Conservation (phyloP, 139 green algal genomes). For the Raphidocelis subcapitata region DNA sequence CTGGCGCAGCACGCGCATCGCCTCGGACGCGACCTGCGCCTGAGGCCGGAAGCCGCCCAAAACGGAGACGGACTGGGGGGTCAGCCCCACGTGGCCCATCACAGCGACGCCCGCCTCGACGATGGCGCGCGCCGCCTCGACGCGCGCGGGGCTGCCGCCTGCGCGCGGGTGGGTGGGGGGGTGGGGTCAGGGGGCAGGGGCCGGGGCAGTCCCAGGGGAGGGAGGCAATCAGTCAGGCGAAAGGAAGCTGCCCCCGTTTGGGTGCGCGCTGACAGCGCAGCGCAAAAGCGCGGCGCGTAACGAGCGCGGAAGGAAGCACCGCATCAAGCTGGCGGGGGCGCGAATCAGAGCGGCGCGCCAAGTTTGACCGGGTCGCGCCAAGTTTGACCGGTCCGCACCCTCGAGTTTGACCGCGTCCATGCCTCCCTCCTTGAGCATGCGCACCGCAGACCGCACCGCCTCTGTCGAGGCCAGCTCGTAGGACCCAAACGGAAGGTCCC, state of each 20-base stretch:
- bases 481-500: conserved; percentile 87
- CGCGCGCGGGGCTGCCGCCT: conserved; percentile 61
- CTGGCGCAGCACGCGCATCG: conserved; percentile 69
- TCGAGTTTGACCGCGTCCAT: conserved; percentile 99
- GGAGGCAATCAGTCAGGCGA: neutral
- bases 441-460: conserved; percentile 74
- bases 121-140: conserved; percentile 75
- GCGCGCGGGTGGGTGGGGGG: neutral
- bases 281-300: too few species aligned
- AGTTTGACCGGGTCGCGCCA: too few species aligned
- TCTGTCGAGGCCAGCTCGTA: conserved; percentile 78
- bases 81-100: conserved; percentile 98
- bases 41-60: conserved; percentile 94
- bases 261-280: neutral
- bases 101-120: conserved; percentile 93
- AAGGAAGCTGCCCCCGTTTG: too few species aligned
- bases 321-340: too few species aligned
- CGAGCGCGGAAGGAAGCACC: too few species aligned
- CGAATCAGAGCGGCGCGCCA: too few species aligned
- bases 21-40: conserved; percentile 74
- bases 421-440: conserved; percentile 94
- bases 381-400: conserved; percentile 61
- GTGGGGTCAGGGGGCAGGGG: too few species aligned
- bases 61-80: conserved; percentile 83
- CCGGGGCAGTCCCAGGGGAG: too few species aligned